A percentile compares a stretch with the other conserved stretches of the same genome.
Evolutionary conservation across 257 asterid species (phyloP).

Genomic region (Solanum chiquidenum): DNA sequence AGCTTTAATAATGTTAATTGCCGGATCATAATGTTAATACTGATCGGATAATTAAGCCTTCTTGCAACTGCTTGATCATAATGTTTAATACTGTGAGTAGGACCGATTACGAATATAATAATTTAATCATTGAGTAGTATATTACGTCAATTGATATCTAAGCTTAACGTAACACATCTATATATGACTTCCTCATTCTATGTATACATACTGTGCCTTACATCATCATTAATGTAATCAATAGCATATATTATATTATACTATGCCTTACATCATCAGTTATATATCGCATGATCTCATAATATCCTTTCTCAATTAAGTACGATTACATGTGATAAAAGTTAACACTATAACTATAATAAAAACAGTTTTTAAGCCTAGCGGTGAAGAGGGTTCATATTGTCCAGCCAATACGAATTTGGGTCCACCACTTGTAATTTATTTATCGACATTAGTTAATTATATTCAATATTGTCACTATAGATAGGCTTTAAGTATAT

Average conservation of each 20-base stretch:
- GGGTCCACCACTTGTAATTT: no score
- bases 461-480: no score
- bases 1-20: no score
- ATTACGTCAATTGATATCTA: background rate
- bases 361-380: no score
- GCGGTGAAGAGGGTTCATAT: no score
- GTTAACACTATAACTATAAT: background rate
- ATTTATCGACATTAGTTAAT: no score
- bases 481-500: no score
- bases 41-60: no score
- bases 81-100: background rate
- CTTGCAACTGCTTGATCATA: no score
- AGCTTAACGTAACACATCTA: background rate
- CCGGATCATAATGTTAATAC: no score
- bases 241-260: background rate
- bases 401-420: no score
- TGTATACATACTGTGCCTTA: background rate
- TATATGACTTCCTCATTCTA: background rate
- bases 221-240: background rate
- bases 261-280: background rate
- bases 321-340: background rate
- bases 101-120: background rate
- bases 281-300: background rate
- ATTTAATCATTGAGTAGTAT: background rate
- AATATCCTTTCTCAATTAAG: background rate